Base-by-base conservation (phyloP, 495 filamentous ascomycete species). In the Staphylotrichum longicolle region DNA sequence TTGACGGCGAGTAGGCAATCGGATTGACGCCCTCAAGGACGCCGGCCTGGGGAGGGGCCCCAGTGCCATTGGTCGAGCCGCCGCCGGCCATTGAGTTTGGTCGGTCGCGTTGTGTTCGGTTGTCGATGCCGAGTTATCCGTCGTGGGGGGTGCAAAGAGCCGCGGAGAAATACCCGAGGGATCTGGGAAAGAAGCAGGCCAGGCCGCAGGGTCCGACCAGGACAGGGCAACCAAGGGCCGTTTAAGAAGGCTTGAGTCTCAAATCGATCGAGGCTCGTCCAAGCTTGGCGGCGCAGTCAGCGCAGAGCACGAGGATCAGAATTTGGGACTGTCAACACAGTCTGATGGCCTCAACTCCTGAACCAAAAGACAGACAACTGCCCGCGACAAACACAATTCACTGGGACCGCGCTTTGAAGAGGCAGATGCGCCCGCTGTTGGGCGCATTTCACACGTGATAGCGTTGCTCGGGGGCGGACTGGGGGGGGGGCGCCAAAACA, bases 1-100 rank as follows among this genome's bases (percentile, higher is more conserved):
- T 91, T 60, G 81, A 86, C 10, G 88, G 63, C 58, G 88, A 85
- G 75, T 91, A 95, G 5, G 75, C 57, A 9, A 83, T 75, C 5
- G 91, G 92, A 66, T 93, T 90, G 33, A 79, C 74, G 32, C 89
- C 90, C 64, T 74, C 71, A 1, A 74, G 54, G 35, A 74, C 57
- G 45, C 71, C 71, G 54, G 70, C 66, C 58, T 74, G 71, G 27
- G 67, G 67, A 39, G 69, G 67, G 8, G 61, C 65, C 33, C 53
- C 61, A 11, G 65, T 57, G 54, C 52, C 53, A 53, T 50, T 60
- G 61, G 50, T 30, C 35, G 63, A 42, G 8, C 33, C 55, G 34
- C 52, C 56, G 32, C 60, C 63, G 12, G 63, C 63, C 63, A 66
- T 65, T 4, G 62, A 7, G 44, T 33, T 12, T 20, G 20, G 20